These are phyloP conservation scores for Kuraishia molischiana DNA, from an alignment of 805 yeast species.

Conservation along the genomic window DNA sequence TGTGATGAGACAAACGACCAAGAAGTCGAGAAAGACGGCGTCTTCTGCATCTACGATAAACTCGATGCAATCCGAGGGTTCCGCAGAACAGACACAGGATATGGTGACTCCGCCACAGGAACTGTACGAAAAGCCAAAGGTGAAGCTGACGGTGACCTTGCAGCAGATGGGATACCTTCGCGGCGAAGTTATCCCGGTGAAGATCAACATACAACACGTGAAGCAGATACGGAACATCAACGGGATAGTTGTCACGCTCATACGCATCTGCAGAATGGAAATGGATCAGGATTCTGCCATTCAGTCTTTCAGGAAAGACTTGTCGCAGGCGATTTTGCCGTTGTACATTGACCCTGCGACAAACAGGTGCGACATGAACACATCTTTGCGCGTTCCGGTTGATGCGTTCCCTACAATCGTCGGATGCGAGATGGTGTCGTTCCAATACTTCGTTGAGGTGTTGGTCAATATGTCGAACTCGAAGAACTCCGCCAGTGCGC, in stretches of 20 bases:
- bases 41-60: constrained; percentile 32
- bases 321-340: constrained; percentile 70
- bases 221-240: constrained; percentile 58
- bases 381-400: constrained; percentile 65
- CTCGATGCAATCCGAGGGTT: constrained; percentile 9
- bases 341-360: constrained; percentile 66
- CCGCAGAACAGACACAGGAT: background rate
- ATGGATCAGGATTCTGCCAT: constrained; percentile 49
- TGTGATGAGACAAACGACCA: constrained; percentile 45
- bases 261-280: constrained; percentile 66
- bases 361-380: constrained; percentile 43
- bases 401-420: constrained; percentile 81
- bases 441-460: constrained; percentile 80
- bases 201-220: constrained; percentile 56
- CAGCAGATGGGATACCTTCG: constrained; percentile 64
- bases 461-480: constrained; percentile 65
- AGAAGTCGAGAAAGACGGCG: constrained; percentile 22
- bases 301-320: constrained; percentile 75
- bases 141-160: constrained; percentile 32
- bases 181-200: constrained; percentile 74
- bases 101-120: constrained; percentile 1
- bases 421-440: constrained; percentile 61
- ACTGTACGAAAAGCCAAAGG: constrained; percentile 8
- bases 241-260: constrained; percentile 72
- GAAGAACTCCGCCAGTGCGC: background rate